These are phyloP conservation scores for Torulaspora delbrueckii DNA, from an alignment of 805 yeast genomes.

Conservation along the genomic window DNA sequence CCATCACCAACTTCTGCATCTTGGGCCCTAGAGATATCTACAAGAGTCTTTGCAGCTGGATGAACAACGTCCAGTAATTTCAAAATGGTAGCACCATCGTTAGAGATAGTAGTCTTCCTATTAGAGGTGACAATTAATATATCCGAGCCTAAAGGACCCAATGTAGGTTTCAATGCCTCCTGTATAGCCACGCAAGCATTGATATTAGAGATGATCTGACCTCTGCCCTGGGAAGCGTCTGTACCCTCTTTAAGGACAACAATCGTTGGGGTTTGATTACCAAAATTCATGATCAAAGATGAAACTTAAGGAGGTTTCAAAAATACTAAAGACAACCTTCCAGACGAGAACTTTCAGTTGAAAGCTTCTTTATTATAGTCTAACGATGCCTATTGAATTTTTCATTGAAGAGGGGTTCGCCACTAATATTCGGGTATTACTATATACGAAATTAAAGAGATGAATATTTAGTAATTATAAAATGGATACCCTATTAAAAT, in stretches of 20 bases:
- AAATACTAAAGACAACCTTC: neutral
- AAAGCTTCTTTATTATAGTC: neutral
- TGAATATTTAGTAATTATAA: neutral
- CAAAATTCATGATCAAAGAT: slow-evolving; percentile 62
- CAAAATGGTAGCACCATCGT: slow-evolving; percentile 96
- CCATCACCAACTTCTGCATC: slow-evolving; percentile 99
- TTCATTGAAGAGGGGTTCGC: slow-evolving; percentile 1
- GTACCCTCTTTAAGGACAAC: slow-evolving; percentile 98
- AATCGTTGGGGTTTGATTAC: slow-evolving; percentile 94
- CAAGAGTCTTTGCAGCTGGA: slow-evolving; percentile 96
- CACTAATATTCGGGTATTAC: neutral
- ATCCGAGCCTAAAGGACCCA: slow-evolving; percentile 97
- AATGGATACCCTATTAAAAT: too few species aligned
- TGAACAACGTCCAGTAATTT: slow-evolving; percentile 91
- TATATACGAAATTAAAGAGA: neutral
- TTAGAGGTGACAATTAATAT: slow-evolving; percentile 77
- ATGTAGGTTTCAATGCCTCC: slow-evolving; percentile 88
- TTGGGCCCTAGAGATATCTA: slow-evolving; percentile 91
- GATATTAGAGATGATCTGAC: slow-evolving; percentile 91
- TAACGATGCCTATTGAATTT: slow-evolving; percentile 5
- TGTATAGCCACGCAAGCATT: slow-evolving; percentile 97
- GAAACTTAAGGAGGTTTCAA: neutral
- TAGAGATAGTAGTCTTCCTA: slow-evolving; percentile 91
- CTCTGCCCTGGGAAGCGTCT: slow-evolving; percentile 92
- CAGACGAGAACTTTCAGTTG: neutral